phyloP scores from a whole-genome alignment of 345 rosid genomes.

The Boechera divaricarpa region DNA sequence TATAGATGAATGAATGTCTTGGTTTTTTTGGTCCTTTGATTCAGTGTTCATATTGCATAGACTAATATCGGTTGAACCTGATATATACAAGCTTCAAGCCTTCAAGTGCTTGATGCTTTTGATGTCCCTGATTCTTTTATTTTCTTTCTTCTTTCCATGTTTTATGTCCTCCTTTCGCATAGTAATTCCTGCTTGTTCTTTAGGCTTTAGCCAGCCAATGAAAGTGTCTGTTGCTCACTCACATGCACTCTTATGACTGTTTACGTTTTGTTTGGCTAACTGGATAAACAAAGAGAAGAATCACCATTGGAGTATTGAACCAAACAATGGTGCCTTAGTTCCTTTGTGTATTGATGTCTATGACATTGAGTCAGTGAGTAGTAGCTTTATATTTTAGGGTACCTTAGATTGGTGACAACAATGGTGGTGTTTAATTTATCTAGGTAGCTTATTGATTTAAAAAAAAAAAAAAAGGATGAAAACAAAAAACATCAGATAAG shows the following conservation, averaged over 20 bases:
- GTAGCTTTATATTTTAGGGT: slow-evolving; percentile 2
- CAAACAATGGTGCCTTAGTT: not conserved
- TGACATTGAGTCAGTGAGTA: slow-evolving; percentile 9
- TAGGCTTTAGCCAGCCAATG: slow-evolving; percentile 26
- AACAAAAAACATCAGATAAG: not conserved
- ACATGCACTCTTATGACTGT: slow-evolving; percentile 16
- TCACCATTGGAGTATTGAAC: slow-evolving; percentile 15
- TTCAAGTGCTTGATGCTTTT: slow-evolving; percentile 30
- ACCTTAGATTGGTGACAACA: slow-evolving; percentile 11
- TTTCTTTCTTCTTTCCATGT: slow-evolving; percentile 3
- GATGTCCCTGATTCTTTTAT: slow-evolving; percentile 15
- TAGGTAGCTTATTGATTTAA: not conserved
- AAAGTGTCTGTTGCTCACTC: slow-evolving; percentile 24
- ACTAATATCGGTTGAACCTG: slow-evolving; percentile 10
- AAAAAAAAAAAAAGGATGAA: not conserved
- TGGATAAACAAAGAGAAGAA: slow-evolving; percentile 19
- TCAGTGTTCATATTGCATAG: slow-evolving; percentile 35
- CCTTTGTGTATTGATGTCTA: slow-evolving; percentile 7
- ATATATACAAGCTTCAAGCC: slow-evolving; percentile 23
- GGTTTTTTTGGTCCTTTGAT: slow-evolving; percentile 21
- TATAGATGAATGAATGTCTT: slow-evolving; percentile 7
- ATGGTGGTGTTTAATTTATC: slow-evolving; percentile 9
- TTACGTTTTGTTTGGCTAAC: slow-evolving; percentile 20
- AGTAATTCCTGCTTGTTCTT: slow-evolving; percentile 12
- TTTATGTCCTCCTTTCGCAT: slow-evolving; percentile 3